phyloP scores from a whole-genome alignment of 2,329 filamentous ascomycete species.

The Penicillium sp. region DNA sequence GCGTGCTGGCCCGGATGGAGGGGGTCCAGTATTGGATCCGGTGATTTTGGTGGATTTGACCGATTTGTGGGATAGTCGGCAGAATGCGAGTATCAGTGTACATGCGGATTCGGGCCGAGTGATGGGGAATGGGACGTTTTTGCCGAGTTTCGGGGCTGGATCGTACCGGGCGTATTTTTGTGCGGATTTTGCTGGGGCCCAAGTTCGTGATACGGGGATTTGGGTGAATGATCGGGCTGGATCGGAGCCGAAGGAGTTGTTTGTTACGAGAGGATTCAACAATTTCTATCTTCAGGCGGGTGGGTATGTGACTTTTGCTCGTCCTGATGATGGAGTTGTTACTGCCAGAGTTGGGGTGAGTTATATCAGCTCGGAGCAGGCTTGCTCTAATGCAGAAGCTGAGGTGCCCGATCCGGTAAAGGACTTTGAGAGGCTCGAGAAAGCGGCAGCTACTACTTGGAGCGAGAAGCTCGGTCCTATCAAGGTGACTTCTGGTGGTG shows the following conservation, averaged over 20 bases:
- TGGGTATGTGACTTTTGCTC: slow-evolving; percentile 63
- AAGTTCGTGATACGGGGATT: slow-evolving; percentile 60
- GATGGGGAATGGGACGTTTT: slow-evolving; percentile 60
- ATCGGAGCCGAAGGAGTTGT: slow-evolving; percentile 52
- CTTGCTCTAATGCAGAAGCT: slow-evolving; percentile 65
- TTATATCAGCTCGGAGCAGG: slow-evolving; percentile 64
- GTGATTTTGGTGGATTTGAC: slow-evolving; percentile 65
- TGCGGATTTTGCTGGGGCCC: slow-evolving; percentile 62
- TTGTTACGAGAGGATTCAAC: slow-evolving; percentile 58
- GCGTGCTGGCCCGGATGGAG: slow-evolving; percentile 12
- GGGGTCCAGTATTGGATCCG: slow-evolving; percentile 45
- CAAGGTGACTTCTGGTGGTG: slow-evolving; percentile 54
- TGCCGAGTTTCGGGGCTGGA: slow-evolving; percentile 64
- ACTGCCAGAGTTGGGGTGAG: slow-evolving; percentile 66
- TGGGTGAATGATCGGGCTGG: slow-evolving; percentile 63
- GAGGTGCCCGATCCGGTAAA: slow-evolving; percentile 57
- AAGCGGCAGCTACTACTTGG: slow-evolving; percentile 57
- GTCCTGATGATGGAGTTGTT: slow-evolving; percentile 52
- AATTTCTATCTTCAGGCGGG: slow-evolving; percentile 58
- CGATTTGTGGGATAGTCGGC: slow-evolving; percentile 62
- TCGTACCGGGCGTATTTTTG: slow-evolving; percentile 64
- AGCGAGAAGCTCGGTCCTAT: slow-evolving; percentile 60
- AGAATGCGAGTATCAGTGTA: slow-evolving; percentile 59
- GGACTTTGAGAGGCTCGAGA: slow-evolving; percentile 53
- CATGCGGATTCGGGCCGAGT: slow-evolving; percentile 59